Conservation (phyloP, 176 grass and related monocot species). For the Ensete glaucum region DNA sequence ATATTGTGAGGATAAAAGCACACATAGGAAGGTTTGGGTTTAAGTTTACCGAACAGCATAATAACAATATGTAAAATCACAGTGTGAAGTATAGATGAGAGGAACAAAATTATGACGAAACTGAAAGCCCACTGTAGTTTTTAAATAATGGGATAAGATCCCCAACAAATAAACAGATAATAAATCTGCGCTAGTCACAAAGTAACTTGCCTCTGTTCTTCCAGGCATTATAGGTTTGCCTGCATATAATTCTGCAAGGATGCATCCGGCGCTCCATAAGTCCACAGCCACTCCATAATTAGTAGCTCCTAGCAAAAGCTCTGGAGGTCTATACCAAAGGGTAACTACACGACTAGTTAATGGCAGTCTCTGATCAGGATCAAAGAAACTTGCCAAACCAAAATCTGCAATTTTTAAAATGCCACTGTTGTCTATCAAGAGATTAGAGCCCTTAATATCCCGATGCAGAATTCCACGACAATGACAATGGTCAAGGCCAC, state of each 20-base stretch:
- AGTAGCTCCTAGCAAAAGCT: constrained; percentile 91
- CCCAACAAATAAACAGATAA: background rate
- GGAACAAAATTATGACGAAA: background rate
- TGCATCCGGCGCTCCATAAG: constrained; percentile 97
- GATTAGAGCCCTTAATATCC: constrained; percentile 99
- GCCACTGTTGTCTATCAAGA: constrained; percentile 88
- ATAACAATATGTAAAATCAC: background rate
- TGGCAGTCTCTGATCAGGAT: constrained; percentile 73
- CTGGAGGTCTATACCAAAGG: constrained; percentile 94
- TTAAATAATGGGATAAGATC: background rate
- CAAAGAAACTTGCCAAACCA: constrained; percentile 93
- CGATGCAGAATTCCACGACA: constrained; percentile 81
- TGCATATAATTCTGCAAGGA: constrained; percentile 93
- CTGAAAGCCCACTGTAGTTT: background rate
- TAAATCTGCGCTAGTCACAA: background rate
- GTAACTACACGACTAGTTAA: constrained; percentile 99
- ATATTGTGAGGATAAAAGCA: no score
- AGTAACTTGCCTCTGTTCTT: constrained; percentile 72
- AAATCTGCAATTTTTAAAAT: constrained; percentile 98
- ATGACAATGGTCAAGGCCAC: constrained; percentile 96
- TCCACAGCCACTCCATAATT: constrained; percentile 95
- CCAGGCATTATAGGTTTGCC: constrained; percentile 99
- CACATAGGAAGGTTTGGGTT: no score
- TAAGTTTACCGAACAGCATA: background rate
- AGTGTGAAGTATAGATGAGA: background rate